Conservation (phyloP, 305 asterid genomes). For the Rubia balearica region DNA sequence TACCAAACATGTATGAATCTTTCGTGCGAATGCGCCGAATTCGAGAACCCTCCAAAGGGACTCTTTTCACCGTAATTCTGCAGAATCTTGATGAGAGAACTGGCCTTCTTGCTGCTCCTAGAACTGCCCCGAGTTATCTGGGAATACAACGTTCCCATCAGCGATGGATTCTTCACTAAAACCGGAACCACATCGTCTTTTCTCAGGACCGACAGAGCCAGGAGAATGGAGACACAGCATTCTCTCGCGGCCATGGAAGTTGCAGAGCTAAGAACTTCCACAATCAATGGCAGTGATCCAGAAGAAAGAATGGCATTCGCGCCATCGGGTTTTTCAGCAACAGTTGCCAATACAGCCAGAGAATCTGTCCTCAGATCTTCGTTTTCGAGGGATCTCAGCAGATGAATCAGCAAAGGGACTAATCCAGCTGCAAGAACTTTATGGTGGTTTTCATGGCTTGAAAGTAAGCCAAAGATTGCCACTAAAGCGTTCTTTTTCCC, state of each 20-base stretch:
- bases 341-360: conserved; percentile 49
- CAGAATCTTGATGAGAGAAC: conserved; percentile 58
- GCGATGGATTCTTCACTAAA: conserved; percentile 56
- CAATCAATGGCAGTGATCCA: conserved; percentile 38
- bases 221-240: conserved; percentile 48
- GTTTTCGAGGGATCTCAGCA: conserved; percentile 30
- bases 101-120: conserved; percentile 57
- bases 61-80: conserved; percentile 52
- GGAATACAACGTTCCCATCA: conserved; percentile 54
- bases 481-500: conserved; percentile 57
- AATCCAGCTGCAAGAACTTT: conserved; percentile 47
- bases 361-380: conserved; percentile 52
- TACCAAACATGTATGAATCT: conserved; percentile 61
- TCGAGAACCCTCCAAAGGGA: conserved; percentile 26
- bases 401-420: conserved; percentile 36
- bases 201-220: conserved; percentile 50
- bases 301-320: conserved; percentile 45
- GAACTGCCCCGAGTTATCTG: conserved; percentile 44
- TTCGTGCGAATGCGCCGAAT: conserved; percentile 37
- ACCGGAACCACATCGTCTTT: conserved; percentile 56
- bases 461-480: conserved; percentile 48
- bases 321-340: conserved; percentile 56
- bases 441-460: conserved; percentile 53
- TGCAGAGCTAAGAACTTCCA: conserved; percentile 38
- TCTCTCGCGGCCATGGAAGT: conserved; percentile 43